These are phyloP conservation scores for Pythium volutum DNA, from an alignment of 352 stramenopile genomes.

Conservation along the genomic window DNA sequence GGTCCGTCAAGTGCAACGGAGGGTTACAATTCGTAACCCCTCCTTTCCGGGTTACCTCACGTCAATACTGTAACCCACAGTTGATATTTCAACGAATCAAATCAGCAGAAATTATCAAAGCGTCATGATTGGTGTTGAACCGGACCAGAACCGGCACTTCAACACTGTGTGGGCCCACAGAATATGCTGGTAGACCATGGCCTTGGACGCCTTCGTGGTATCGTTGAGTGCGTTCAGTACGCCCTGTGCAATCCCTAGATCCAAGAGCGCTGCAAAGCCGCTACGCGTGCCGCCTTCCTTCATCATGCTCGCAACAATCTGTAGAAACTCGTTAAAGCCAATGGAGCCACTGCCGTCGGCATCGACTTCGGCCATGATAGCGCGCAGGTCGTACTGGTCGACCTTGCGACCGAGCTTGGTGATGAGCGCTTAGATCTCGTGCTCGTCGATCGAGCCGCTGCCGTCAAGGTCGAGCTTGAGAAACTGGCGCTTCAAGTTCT, in stretches of 20 bases:
- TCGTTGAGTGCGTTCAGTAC: conserved; percentile 63
- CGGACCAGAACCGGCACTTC: too few species aligned
- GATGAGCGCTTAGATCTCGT: conserved; percentile 56
- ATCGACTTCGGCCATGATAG: conserved; percentile 67
- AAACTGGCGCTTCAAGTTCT: conserved; percentile 68
- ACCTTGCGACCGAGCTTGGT: conserved; percentile 53
- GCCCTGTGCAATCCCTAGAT: conserved; percentile 59
- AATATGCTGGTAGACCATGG: conserved; percentile 51
- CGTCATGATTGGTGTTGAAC: too few species aligned
- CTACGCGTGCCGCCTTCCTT: conserved; percentile 29
- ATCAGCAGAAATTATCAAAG: too few species aligned
- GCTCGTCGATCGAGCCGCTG: conserved; percentile 65
- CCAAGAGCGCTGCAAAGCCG: conserved; percentile 46
- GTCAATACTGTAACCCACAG: too few species aligned
- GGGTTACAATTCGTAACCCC: conserved; percentile 29
- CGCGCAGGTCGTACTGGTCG: conserved; percentile 45
- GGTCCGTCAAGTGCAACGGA: conserved; percentile 2
- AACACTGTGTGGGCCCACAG: too few species aligned
- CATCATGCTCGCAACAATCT: conserved; percentile 61
- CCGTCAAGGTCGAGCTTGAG: conserved; percentile 61
- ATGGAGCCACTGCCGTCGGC: conserved; percentile 61
- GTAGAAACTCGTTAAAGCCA: conserved; percentile 70
- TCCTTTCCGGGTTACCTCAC: too few species aligned
- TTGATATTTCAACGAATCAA: too few species aligned
- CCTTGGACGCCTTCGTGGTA: conserved; percentile 44